Evolutionary conservation across 768 basidiomycete genomes (phyloP), one percentile per base, ranked within the genome.

Genomic region (Auriscalpium orientale): DNA sequence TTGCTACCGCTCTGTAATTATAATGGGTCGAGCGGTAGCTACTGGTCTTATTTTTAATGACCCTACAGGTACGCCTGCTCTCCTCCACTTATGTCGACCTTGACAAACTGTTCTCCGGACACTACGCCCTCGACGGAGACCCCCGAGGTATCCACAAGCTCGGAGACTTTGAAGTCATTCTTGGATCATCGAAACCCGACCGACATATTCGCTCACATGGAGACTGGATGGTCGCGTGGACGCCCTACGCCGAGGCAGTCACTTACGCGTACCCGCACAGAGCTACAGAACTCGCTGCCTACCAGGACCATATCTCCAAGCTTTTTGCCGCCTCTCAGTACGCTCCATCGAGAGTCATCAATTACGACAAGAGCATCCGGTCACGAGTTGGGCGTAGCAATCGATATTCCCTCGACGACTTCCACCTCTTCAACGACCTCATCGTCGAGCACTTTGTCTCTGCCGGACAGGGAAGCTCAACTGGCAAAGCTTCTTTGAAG

Each of bases 311-410:
- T 40, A 68, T 74, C 54, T 40, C 44, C 7, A 47, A 50, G 0
- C 44, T 67, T 8, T 72, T 74, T 60, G 22, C 51, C 15, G 33
- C 62, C 7, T 45, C 61, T 12, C 16, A 18, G 0, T 10, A 54
- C 0, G 50, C 38, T 15, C 68, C 68, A 43, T 7, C 7, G 2
- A 18, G 56, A 8, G 55, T 76, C 61, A 62, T 76, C 54, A 34
- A 61, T 4, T 71, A 61, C 53, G 72, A 77, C 56, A 57, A 60
- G 18, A 70, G 68, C 0, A 54, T 72, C 16, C 49, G 71, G 2
- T 62, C 64, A 2, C 16, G 46, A 5, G 66, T 70, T 20, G 61
- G 53, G 21, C 58, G 61, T 5, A 56, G 62, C 28, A 58, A 53
- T 21, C 10, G 47, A 1, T 33, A 59, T 1, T 46, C 55, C 8